phyloP scores from a whole-genome alignment of 305 asterid species.

The Euphrasia arctica region DNA sequence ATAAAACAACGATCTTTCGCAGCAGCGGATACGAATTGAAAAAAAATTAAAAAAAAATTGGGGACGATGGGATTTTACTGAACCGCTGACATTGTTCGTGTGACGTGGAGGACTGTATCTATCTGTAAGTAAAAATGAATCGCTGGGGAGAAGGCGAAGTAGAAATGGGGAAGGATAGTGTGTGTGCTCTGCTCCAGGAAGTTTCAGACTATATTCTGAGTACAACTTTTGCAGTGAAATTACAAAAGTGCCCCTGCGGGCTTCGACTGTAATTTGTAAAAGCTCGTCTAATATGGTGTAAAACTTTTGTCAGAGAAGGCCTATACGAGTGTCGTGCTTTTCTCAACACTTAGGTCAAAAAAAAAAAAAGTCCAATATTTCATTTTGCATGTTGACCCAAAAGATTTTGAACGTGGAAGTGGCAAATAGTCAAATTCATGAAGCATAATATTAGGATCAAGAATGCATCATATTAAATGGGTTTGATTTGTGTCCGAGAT shows the following conservation, averaged over 20 bases:
- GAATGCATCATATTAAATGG: no score
- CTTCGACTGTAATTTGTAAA: slow-evolving; percentile 23
- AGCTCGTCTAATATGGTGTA: no score
- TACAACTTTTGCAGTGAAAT: slow-evolving; percentile 11
- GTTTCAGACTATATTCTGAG: neutral
- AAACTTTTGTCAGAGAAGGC: neutral
- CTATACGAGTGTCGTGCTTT: neutral
- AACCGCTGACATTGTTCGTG: neutral
- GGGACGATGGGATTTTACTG: slow-evolving; percentile 11
- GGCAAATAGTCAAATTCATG: no score
- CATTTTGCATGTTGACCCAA: no score
- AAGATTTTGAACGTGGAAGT: no score
- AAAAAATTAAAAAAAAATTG: slow-evolving; percentile 12
- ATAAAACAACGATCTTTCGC: slow-evolving; percentile 10
- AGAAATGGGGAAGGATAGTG: slow-evolving; percentile 34
- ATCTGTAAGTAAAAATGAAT: slow-evolving; percentile 7
- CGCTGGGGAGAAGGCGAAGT: slow-evolving; percentile 21
- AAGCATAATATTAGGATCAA: no score
- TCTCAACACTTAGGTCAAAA: neutral
- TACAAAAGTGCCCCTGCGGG: slow-evolving; percentile 24
- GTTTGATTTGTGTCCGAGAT: no score
- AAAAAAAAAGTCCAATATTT: no score
- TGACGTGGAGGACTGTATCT: neutral
- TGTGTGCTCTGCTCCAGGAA: neutral
- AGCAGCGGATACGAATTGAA: slow-evolving; percentile 8